phyloP scores from a whole-genome alignment of 2,329 filamentous ascomycete genomes.

The Epichloe brachyelytri region DNA sequence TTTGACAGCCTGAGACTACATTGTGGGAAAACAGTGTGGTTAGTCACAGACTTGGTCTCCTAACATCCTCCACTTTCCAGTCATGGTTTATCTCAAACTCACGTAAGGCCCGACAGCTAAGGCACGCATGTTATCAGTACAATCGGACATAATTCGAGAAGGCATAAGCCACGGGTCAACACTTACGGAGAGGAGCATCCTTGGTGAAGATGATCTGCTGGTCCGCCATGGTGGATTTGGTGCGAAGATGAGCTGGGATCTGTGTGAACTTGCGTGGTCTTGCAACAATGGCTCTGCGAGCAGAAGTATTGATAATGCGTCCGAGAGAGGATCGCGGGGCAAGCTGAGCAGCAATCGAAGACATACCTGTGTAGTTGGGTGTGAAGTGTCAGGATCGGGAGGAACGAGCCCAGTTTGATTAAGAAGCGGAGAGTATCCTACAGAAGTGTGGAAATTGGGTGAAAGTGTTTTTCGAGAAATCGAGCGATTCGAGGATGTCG shows the following conservation, averaged over 20 bases:
- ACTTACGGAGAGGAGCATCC: conserved; percentile 46
- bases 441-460: neutral
- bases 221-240: conserved; percentile 31
- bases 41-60: neutral
- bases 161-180: too few species aligned
- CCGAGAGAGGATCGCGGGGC: conserved; percentile 5
- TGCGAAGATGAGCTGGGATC: conserved; percentile 15
- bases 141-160: neutral
- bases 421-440: neutral
- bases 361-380: conserved; percentile 14
- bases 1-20: conserved; percentile 53
- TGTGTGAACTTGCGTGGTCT: conserved; percentile 18
- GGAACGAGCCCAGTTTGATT: neutral
- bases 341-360: conserved; percentile 10
- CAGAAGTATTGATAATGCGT: conserved; percentile 2
- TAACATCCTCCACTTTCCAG: too few species aligned
- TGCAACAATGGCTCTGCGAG: conserved; percentile 3
- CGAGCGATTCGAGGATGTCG: too few species aligned
- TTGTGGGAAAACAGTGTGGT: neutral
- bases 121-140: neutral
- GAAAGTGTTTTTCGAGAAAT: too few species aligned
- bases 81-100: conserved; percentile 18
- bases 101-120: conserved; percentile 52
- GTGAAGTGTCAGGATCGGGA: neutral
- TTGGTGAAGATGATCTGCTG: conserved; percentile 42